Conservation (phyloP, 495 filamentous ascomycete genomes). For the Penicillium verhagenii region DNA sequence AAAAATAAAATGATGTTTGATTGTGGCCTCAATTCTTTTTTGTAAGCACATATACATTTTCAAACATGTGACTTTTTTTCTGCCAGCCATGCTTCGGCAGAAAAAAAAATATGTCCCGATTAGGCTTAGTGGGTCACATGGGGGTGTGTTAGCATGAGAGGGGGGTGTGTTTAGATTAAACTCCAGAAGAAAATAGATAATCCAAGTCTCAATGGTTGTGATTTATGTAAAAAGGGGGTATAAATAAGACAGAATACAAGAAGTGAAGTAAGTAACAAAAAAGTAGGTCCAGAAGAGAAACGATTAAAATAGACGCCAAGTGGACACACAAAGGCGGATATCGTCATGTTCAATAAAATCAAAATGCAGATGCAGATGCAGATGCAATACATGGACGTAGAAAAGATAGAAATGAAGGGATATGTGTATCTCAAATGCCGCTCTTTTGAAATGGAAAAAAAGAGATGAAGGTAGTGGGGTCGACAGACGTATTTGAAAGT, state of each 20-base stretch:
- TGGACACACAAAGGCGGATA: constrained; percentile 1
- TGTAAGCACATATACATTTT: no score
- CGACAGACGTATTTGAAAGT: not conserved
- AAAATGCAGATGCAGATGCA: constrained; percentile 2
- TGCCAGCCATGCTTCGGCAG: no score
- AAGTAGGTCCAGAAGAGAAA: not conserved
- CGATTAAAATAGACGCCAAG: not conserved
- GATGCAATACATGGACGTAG: not conserved
- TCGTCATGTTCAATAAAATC: constrained; percentile 5
- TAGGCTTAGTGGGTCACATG: no score
- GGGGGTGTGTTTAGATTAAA: no score
- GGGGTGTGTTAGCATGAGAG: no score
- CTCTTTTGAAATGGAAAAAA: not conserved
- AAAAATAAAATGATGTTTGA: no score
- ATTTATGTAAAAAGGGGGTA: constrained; percentile 7
- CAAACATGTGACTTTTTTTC: no score
- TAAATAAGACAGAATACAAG: constrained; percentile 9
- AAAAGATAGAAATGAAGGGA: not conserved
- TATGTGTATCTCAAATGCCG: not conserved
- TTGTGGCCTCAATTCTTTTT: no score
- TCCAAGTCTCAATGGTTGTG: not conserved
- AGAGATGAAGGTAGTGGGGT: not conserved
- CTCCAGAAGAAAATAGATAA: no score
- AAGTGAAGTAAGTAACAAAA: constrained; percentile 3
- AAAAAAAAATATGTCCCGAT: no score